A percentile compares a stretch with the other conserved stretches of the same genome.
These are phyloP conservation scores for Acacia crassicarpa DNA, from an alignment of 306 rosid genomes.

Conservation along the genomic window DNA sequence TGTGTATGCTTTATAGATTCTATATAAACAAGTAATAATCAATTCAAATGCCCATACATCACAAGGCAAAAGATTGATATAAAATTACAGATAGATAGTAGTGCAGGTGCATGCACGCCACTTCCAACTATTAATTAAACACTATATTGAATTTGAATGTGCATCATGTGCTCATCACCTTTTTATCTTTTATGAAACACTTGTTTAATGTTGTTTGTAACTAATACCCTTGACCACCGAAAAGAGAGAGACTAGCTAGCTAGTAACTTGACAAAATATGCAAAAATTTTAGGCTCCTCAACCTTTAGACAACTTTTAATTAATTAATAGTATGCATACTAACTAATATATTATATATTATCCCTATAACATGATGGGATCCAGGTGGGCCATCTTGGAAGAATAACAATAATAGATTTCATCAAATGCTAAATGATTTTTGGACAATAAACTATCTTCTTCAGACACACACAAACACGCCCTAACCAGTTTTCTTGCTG, in stretches of 20 bases:
- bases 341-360: neutral
- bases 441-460: constrained; percentile 41
- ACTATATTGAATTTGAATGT: constrained; percentile 7
- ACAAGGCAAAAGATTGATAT: constrained; percentile 24
- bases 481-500: constrained; percentile 38
- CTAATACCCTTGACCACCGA: constrained; percentile 37
- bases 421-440: constrained; percentile 42
- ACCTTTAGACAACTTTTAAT: constrained; percentile 35
- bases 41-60: constrained; percentile 36
- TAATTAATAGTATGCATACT: neutral
- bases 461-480: constrained; percentile 1
- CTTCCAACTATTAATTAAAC: constrained; percentile 28
- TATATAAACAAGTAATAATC: constrained; percentile 27
- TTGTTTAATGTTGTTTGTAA: constrained; percentile 23
- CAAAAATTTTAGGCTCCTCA: constrained; percentile 24
- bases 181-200: constrained; percentile 26
- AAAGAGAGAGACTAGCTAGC: constrained; percentile 31
- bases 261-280: constrained; percentile 29
- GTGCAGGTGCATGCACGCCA: constrained; percentile 26
- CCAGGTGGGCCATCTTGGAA: constrained; percentile 50
- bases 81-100: neutral
- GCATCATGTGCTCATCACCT: constrained; percentile 4
- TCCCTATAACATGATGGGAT: constrained; percentile 35
- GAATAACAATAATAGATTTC: constrained; percentile 25
- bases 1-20: constrained; percentile 4